These are phyloP conservation scores for Diaporthe sp. DNA, from an alignment of 2,329 filamentous ascomycete genomes.

Conservation along the genomic window DNA sequence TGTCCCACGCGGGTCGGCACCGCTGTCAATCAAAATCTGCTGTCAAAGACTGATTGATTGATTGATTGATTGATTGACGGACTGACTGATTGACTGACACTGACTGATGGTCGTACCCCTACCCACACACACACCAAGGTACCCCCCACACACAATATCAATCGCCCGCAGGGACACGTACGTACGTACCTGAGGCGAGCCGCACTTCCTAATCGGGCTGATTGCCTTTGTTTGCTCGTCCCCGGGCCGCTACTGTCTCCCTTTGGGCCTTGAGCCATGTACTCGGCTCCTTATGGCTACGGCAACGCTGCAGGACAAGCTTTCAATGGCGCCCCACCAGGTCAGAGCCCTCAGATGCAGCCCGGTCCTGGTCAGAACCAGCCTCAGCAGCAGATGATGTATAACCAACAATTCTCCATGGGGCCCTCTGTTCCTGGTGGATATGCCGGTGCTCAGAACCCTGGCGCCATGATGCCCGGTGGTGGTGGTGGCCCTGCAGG, in stretches of 20 bases:
- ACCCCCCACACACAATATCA: conserved; percentile 34
- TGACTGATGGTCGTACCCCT: conserved; percentile 34
- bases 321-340: conserved; percentile 62
- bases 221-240: conserved; percentile 29
- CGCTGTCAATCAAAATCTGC: conserved; percentile 31
- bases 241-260: conserved; percentile 28
- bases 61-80: conserved; percentile 9
- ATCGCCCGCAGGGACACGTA: conserved; percentile 31
- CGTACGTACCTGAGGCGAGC: conserved; percentile 32
- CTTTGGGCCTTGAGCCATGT: conserved; percentile 55
- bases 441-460: conserved; percentile 62
- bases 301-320: conserved; percentile 62
- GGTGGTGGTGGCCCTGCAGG: conserved; percentile 60
- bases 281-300: conserved; percentile 65
- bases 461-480: conserved; percentile 60
- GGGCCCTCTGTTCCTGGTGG: conserved; percentile 54
- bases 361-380: conserved; percentile 53
- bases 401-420: conserved; percentile 70
- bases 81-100: conserved; percentile 10
- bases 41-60: conserved; percentile 5
- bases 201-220: conserved; percentile 33
- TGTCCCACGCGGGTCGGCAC: conserved; percentile 35
- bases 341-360: conserved; percentile 58
- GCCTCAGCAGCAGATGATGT: conserved; percentile 68
- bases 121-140: conserved; percentile 30